Base-by-base conservation (phyloP, 306 rosid species). In the Vigna angularis region DNA sequence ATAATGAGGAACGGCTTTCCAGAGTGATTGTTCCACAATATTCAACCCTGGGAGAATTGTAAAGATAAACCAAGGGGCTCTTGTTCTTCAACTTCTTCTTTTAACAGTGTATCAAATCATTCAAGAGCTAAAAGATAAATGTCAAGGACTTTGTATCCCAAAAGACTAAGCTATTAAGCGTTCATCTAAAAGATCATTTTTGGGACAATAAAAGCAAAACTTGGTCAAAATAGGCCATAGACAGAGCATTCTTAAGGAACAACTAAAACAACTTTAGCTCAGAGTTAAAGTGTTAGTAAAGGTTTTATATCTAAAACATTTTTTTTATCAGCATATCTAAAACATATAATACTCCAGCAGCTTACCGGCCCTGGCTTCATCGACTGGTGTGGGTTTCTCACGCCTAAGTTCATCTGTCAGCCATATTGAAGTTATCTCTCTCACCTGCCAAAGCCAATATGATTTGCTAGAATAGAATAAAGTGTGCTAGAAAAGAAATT, bases 401-500 rank as follows among this genome's bases (percentile, higher is more conserved):
- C 98, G 96, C 84, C 98, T 87, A 73, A 91, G 94, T 83, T 94
- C 98, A 77, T 94, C 98, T 73, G 98, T 94, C 85, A 91, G 98
- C 98, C 98, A 94, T 77, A 94, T 91, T 71, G 98, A 85, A 83
- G 94, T 91, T 79, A 94, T 91, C 87, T 94, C 98, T 76, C 98
- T 89, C 78, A 94, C 96, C 98, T 94, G 70, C 49, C 77, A 89
- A 85, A 80, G 70, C 74, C 61, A 68, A 55, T 61, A 72, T 61
- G 70, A 68, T 48, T 16, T 20, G 69, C 68, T 73, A 80, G 81
- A 83, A 76, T 15, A 11, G 53, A 17, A 61, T 32, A 42, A 47
- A 81, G 32, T 61, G 70, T 12, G 30, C 40, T 59, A 70, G 30
- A 64, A 73, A 61, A 44, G 56, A 10, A 64, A 48, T 16, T 38